Base-by-base conservation (phyloP, 805 yeast species). In the Zygosaccharomyces siamensis region DNA sequence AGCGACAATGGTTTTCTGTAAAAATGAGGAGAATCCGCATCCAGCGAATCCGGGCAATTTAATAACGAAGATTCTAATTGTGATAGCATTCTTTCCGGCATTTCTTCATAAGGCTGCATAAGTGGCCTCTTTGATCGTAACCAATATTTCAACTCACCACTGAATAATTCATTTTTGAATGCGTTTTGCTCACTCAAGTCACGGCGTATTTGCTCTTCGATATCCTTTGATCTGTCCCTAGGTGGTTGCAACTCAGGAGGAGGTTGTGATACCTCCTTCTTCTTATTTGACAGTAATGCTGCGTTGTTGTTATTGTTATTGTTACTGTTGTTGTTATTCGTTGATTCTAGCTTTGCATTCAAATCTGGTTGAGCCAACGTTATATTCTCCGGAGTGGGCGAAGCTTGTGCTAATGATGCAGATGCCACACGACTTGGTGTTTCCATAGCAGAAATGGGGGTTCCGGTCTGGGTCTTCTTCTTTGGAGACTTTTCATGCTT, bases 31-130 rank as follows among this genome's bases (percentile, higher is more conserved):
- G 97, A 96, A 60, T 92, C 97, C 2, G 95, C 84, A 64, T 92
- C 95, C 50, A 83, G 78, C 0, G 98, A 87, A 68, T 93, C 98
- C 0, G 99, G 98, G 64, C 97, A 89, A 60, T 86, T 86, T 57
- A 87, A 72, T 50, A 88, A 73, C 2, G 97, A 89, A 1, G 85
- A 78, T 63, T 88, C 95, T 55, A 92, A 72, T 57, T 64, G 67
- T 30, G 64, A 50, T 20, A 56, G 52, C 60, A 61, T 61, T 20
- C 48, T 52, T 16, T 53, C 50, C 20, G 68, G 60, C 64, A 67
- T 60, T 36, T 60, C 62, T 10, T 55, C 52, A 45, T 56, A 54
- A 10, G 69, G 69, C 46, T 65, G 68, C 41, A 62, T 43, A 12
- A 66, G 36, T 4, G 56, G 55, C 40, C 55, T 58, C 47, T 64